Evolutionary conservation across 805 yeast species (phyloP), one percentile per base, ranked within the genome.

Genomic region (Kodamaea nitidulidarum): DNA sequence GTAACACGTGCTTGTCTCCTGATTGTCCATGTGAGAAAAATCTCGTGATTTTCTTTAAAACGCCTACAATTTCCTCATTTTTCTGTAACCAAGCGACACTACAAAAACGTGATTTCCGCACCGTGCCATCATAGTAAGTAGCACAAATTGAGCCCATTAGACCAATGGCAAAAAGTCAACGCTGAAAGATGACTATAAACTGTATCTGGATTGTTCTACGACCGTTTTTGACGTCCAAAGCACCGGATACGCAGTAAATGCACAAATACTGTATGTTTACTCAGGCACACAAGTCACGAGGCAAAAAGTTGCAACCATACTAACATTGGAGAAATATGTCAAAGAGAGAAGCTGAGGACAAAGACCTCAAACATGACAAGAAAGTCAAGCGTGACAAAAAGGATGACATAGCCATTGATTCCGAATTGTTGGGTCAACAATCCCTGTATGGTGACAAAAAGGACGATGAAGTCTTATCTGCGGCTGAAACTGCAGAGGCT

Each of bases 381-480:
- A 47, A 47, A 33, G 32, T 20, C 34, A 41, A 41, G 39, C 32
- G 35, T 11, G 40, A 39, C 33, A 45, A 47, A 40, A 47, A 47
- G 42, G 46, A 47, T 27, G 50, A 47, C 26, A 47, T 59, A 31
- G 69, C 67, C 38, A 69, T 67, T 39, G 73, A 67, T 49, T 61
- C 69, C 25, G 73, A 66, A 45, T 57, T 69, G 44, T 60, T 69
- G 46, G 67, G 64, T 31, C 72, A 68, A 46, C 70, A 66, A 40
- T 57, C 61, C 30, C 58, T 61, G 29, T 61, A 60, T 14, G 38
- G 35, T 8, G 32, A 35, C 14, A 16, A 14, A 31, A 30, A 36
- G 35, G 36, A 36, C 22, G 56, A 56, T 15, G 55, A 54, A 31
- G 57, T 51, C 16, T 56, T 51, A 14, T 51, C 60, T 2, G 60